A percentile compares a stretch with the other conserved stretches of the same genome.
Evolutionary conservation across 2,329 filamentous ascomycete species (phyloP).

Genomic region (Claviceps sp.): DNA sequence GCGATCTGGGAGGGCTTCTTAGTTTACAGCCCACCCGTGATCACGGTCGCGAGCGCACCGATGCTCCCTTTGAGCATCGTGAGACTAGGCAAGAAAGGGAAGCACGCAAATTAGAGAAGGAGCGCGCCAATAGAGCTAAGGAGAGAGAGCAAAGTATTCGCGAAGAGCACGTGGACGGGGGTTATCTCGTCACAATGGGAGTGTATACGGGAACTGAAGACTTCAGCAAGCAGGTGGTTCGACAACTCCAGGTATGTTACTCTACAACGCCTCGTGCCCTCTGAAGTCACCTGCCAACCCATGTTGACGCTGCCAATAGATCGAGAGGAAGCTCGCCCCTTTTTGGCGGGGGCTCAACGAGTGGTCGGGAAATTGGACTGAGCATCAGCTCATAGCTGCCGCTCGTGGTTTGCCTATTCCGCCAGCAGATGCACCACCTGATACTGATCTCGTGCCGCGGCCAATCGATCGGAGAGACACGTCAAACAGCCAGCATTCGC

Average conservation of each 20-base stretch:
- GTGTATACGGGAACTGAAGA: slow-evolving; percentile 89
- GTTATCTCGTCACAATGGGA: slow-evolving; percentile 85
- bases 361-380: slow-evolving; percentile 78
- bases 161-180: slow-evolving; percentile 89
- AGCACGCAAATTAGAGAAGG: slow-evolving; percentile 69
- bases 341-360: slow-evolving; percentile 94
- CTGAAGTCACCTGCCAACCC: neutral
- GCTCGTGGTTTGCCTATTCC: slow-evolving; percentile 76
- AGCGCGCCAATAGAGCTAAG: slow-evolving; percentile 59
- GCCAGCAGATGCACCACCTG: slow-evolving; percentile 66
- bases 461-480: slow-evolving; percentile 30
- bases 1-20: slow-evolving; percentile 33
- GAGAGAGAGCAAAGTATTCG: slow-evolving; percentile 83
- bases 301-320: slow-evolving; percentile 35
- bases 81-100: slow-evolving; percentile 90
- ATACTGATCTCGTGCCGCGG: slow-evolving; percentile 45
- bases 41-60: slow-evolving; percentile 18
- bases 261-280: no score
- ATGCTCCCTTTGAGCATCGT: slow-evolving; percentile 47
- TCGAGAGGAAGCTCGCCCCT: slow-evolving; percentile 81
- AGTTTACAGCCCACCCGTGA: slow-evolving; percentile 27
- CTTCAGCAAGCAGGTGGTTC: slow-evolving; percentile 77
- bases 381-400: slow-evolving; percentile 87
- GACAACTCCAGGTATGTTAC: slow-evolving; percentile 68
- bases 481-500: slow-evolving; percentile 43